phyloP scores from a whole-genome alignment of 176 grass and related monocot species.

The Lolium perenne region DNA sequence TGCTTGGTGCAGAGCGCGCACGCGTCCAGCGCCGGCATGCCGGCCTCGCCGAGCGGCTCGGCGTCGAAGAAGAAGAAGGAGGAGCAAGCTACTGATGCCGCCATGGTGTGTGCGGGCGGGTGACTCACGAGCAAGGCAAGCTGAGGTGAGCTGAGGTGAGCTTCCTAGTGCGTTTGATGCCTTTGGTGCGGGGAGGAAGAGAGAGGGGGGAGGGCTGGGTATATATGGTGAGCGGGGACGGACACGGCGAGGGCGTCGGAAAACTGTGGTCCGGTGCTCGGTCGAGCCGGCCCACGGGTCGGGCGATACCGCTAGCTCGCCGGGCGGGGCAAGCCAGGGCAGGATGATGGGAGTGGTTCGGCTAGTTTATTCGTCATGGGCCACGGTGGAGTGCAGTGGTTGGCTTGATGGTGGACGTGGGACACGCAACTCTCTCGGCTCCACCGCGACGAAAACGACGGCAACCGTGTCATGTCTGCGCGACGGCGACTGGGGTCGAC shows the following conservation, averaged over 20 bases:
- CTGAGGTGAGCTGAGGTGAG: not conserved
- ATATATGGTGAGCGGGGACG: conserved; percentile 14
- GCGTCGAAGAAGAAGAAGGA: conserved; percentile 62
- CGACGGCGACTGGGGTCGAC: not conserved
- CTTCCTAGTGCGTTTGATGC: not conserved
- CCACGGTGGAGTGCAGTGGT: not conserved
- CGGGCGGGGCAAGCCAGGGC: not conserved
- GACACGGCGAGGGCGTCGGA: not conserved
- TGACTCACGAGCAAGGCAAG: not conserved
- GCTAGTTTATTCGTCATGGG: not conserved
- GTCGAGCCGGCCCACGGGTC: not conserved
- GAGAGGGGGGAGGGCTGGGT: not conserved
- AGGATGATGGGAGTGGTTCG: not conserved
- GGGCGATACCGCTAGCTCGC: not conserved
- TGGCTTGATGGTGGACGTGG: not conserved
- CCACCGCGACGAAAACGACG: conserved; percentile 21
- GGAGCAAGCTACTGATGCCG: conserved; percentile 15
- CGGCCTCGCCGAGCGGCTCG: conserved; percentile 20
- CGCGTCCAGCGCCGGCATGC: conserved; percentile 45
- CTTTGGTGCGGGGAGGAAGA: not conserved
- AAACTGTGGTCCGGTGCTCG: conserved; percentile 1
- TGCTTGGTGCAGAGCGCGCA: conserved; percentile 67
- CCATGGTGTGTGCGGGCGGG: not conserved
- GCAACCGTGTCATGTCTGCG: not conserved
- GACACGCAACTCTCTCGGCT: not conserved